These are phyloP conservation scores for Poa pratensis DNA, from an alignment of 176 grass and related monocot species.

Conservation along the genomic window DNA sequence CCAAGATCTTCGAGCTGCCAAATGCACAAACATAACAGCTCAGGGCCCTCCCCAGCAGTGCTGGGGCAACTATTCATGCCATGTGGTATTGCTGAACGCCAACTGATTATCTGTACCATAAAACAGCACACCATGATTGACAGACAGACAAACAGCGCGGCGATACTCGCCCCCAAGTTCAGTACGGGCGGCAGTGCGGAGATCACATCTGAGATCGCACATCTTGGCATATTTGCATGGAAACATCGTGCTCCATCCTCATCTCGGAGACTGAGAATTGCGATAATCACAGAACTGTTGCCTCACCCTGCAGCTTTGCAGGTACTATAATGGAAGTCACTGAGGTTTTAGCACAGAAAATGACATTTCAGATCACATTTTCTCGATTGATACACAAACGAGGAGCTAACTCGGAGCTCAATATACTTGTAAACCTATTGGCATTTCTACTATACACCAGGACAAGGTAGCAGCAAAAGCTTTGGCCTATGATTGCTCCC, in stretches of 20 bases:
- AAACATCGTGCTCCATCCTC: not conserved
- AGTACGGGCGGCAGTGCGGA: constrained; percentile 32
- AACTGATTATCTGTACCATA: constrained; percentile 37
- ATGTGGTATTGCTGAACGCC: constrained; percentile 42
- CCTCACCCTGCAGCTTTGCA: not conserved
- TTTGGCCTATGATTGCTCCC: constrained; percentile 43
- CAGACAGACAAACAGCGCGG: constrained; percentile 31
- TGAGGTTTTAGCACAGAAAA: not conserved
- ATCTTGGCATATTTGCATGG: not conserved
- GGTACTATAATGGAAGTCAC: not conserved
- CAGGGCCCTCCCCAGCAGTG: not conserved
- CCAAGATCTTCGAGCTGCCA: constrained; percentile 10
- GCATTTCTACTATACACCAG: constrained; percentile 64
- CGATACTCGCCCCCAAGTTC: not conserved
- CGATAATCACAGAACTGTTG: not conserved
- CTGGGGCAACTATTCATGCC: constrained; percentile 41
- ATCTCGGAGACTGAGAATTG: not conserved
- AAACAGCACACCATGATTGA: constrained; percentile 28
- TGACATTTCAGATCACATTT: constrained; percentile 31
- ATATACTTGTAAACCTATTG: constrained; percentile 64
- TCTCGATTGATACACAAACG: constrained; percentile 43
- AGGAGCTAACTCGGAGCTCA: constrained; percentile 34
- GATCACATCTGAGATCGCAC: constrained; percentile 34
- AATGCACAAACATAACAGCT: constrained; percentile 23
- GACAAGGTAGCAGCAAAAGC: constrained; percentile 53